Base-by-base conservation (phyloP, 148 eudicot genomes). In the Fagopyrum esculentum region DNA sequence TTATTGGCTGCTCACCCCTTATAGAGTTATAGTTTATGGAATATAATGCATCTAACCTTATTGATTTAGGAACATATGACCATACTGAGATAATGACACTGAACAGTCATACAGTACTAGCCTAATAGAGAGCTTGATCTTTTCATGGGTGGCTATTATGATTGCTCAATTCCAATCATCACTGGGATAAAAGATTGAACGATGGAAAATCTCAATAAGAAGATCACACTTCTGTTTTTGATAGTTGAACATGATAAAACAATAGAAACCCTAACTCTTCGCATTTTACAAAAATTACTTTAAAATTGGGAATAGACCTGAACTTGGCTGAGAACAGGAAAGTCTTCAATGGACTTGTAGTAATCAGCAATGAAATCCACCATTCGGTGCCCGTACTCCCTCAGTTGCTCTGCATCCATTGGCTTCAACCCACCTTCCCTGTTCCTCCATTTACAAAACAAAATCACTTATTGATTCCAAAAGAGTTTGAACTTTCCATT, bases 341-440 rank as follows among this genome's bases (percentile, higher is more conserved):
- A 90, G 54, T 70, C 64, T 78, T 94, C 98, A 79, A 94, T 90
- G 72, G 86, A 69, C 66, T 91, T 92, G 84, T 94, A 94, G 73
- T 94, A 94, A 82, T 94, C 98, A 78, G 98, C 98, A 79, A 94
- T 85, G 80, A 94, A 94, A 83, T 94, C 98, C 9, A 94, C 92
- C 97, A 94, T 94, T 82, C 86, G 83, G 86, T 91, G 97, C 17
- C 86, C 97, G 66, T 77, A 81, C 80, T 91, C 91, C 78, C 98
- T 83, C 74, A 93, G 64, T 59, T 93, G 95, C 69, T 93, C 98
- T 29, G 95, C 82, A 29, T 91, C 97, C 97, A 93, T 93, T 69
- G 95, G 81, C 80, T 89, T 93, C 90, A 93, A 84, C 45, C 69
- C 80, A 49, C 80, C 87, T 74, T 88, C 92, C 93, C 94, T 90